Evolutionary conservation across 768 basidiomycete genomes (phyloP), one percentile per base, ranked within the genome.

Genomic region (Lentinula aciculospora): DNA sequence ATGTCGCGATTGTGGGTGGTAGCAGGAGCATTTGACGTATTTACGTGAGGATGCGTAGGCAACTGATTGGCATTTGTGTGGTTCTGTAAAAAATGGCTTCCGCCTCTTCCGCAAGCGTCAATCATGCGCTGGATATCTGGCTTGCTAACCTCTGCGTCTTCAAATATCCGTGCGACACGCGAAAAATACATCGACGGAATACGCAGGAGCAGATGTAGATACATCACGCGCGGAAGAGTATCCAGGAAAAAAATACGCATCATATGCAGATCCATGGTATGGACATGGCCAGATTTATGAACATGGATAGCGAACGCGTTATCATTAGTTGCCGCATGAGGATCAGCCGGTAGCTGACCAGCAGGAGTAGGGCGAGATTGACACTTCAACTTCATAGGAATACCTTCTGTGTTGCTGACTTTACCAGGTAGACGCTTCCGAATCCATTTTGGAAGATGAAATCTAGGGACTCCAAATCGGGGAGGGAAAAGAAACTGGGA

Each of bases 171-270:
- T 2, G 87, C 81, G 23, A 92, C 90, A 2, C 90, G 84, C 2
- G 85, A 81, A 69, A 91, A 92, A 65, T 92, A 92, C 64, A 91
- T 74, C 0, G 86, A 80, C 1, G 90, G 91, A n/a, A 92, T 77
- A 15, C 84, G 80, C 17, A 92, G 76, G 7, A 92, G 80, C 40
- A 72, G 49, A 60, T 71, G 63, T 7, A 73, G 62, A 58, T 78
- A 76, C 2, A 73, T 36, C 34, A 76, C 67, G 15, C 77, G 68
- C 12, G 75, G 77, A 5, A 80, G 65, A 12, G 71, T 73, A 59
- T 80, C 76, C 5, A 67, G 62, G 15, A 76, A 25, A 63, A 76
- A 74, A 10, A 34, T 51, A 44, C n/a, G 54, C 25, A 49, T 23
- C 42, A 31, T 47, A 17, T 48, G 53, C 17, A 36, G 5, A 29